Evolutionary conservation across 805 yeast species (phyloP).

Genomic region (Suhomyces sp.): DNA sequence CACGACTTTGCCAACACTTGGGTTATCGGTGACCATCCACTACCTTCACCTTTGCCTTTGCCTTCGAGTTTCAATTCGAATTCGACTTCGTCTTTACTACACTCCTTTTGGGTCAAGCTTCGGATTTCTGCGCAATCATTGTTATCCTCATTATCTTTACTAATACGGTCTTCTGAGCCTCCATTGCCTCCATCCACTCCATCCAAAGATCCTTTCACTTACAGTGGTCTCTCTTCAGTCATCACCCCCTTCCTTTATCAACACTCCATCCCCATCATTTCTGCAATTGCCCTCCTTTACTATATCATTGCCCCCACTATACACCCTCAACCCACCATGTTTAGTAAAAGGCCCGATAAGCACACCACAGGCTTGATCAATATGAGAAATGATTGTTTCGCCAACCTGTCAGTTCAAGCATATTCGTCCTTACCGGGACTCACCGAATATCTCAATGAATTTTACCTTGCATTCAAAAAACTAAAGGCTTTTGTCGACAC

Average conservation of each 20-base stretch:
- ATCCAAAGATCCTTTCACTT: too few relatives aligned
- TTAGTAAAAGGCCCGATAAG: slow-evolving; percentile 61
- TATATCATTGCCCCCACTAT: slow-evolving; percentile 15
- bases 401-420: slow-evolving; percentile 85
- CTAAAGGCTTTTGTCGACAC: slow-evolving; percentile 18
- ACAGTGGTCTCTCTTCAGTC: too few relatives aligned
- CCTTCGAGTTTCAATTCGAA: too few relatives aligned
- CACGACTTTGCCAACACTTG: too few relatives aligned
- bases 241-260: not conserved
- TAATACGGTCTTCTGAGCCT: not conserved
- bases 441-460: slow-evolving; percentile 52
- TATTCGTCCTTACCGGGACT: slow-evolving; percentile 61
- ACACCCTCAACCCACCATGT: slow-evolving; percentile 24
- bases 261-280: not conserved
- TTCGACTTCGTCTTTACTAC: too few relatives aligned
- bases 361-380: slow-evolving; percentile 82
- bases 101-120: too few relatives aligned
- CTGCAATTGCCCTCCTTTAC: slow-evolving; percentile 6
- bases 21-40: too few relatives aligned
- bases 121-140: too few relatives aligned
- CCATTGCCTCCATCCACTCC: not conserved
- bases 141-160: too few relatives aligned
- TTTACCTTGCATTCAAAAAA: slow-evolving; percentile 29
- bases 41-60: too few relatives aligned
- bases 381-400: slow-evolving; percentile 86